Percentiles rank a stretch among this genome's conserved stretches.
Conservation (phyloP, 1,284 basidiomycete genomes). For the Malassezia equina region DNA sequence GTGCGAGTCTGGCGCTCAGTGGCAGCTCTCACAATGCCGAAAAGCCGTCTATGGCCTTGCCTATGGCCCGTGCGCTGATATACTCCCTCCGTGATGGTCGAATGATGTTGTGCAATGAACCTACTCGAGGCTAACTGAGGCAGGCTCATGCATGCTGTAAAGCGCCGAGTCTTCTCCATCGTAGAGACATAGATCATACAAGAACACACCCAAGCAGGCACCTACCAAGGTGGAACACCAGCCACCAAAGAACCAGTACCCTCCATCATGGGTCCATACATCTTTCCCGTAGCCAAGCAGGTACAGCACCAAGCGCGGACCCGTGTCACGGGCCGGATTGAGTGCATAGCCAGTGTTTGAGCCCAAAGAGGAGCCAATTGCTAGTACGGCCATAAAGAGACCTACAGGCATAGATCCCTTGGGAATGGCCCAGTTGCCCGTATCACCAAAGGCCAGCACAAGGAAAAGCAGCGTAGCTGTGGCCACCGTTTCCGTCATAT, state of each 20-base stretch:
- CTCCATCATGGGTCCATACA: conserved; percentile 52
- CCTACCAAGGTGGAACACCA: conserved; percentile 34
- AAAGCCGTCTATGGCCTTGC: neutral
- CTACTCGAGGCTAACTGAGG: neutral
- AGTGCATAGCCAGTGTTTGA: conserved; percentile 58
- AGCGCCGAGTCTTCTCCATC: conserved; percentile 45
- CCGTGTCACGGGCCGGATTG: conserved; percentile 60
- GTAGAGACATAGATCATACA: conserved; percentile 48
- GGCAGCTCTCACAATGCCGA: neutral
- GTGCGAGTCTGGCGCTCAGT: neutral
- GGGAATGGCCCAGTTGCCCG: conserved; percentile 52
- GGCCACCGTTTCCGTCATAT: conserved; percentile 25
- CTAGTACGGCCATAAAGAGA: conserved; percentile 56
- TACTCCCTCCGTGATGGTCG: conserved; percentile 12
- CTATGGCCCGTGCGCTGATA: neutral
- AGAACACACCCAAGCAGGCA: conserved; percentile 39
- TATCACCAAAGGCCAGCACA: conserved; percentile 24
- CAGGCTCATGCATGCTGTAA: conserved; percentile 17
- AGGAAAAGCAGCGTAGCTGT: conserved; percentile 28
- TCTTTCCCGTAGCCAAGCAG: conserved; percentile 57
- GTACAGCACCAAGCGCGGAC: conserved; percentile 57
- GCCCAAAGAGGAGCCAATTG: conserved; percentile 55
- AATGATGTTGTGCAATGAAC: neutral
- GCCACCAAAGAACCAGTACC: conserved; percentile 70
- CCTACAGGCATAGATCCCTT: conserved; percentile 55